Percentiles rank a stretch among this genome's conserved stretches.
Conservation (phyloP, 2,329 filamentous ascomycete species). For the Penicillium sp. region DNA sequence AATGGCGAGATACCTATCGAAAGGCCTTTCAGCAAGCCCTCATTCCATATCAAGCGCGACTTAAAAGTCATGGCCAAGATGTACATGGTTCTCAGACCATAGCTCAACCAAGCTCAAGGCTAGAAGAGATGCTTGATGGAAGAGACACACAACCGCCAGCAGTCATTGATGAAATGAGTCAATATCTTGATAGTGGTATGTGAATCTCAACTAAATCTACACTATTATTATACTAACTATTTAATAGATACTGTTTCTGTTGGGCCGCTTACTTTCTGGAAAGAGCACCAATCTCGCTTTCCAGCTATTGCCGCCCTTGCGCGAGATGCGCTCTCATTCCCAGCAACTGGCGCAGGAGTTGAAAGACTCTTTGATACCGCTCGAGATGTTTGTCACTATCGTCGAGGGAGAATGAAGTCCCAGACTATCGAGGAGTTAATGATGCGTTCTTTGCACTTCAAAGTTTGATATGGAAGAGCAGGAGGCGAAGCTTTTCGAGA, state of each 20-base stretch:
- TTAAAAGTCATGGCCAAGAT: neutral
- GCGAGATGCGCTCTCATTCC: neutral
- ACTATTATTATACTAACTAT: too few species aligned
- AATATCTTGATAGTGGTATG: slow-evolving; percentile 2
- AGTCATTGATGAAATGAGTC: neutral
- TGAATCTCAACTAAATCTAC: too few species aligned
- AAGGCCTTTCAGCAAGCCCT: neutral
- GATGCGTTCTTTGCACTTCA: neutral
- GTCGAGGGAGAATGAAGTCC: neutral
- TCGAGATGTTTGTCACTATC: slow-evolving; percentile 7
- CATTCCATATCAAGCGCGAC: neutral
- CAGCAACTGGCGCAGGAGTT: neutral
- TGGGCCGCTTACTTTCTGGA: neutral
- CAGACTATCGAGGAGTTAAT: neutral
- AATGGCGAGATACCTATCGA: neutral
- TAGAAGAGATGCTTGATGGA: neutral
- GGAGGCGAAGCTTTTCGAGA: neutral
- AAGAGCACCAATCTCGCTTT: neutral
- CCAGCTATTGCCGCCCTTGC: neutral
- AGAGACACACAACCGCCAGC: too few species aligned
- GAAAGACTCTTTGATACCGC: slow-evolving; percentile 7
- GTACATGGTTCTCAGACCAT: neutral
- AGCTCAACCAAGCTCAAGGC: too few species aligned
- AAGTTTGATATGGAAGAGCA: neutral
- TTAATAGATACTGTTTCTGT: neutral